Base-by-base conservation (phyloP, 345 rosid genomes). In the Fremontodendron californicum region DNA sequence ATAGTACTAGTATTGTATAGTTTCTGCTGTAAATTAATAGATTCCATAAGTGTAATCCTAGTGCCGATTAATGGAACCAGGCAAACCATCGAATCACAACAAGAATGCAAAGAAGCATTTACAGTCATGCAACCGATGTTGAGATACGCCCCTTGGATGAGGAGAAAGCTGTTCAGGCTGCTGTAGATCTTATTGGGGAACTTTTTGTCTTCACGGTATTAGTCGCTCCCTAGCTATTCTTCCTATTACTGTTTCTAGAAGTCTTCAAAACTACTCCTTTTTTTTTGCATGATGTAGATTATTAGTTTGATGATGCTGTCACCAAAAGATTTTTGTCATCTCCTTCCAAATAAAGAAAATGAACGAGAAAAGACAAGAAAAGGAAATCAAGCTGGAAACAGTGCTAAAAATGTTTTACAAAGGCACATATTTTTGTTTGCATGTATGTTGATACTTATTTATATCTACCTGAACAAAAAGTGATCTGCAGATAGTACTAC, bases 111-210 rank as follows among this genome's bases (percentile, higher is more conserved):
- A 88, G 98, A 81, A 61, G 94, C 40, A 78, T 91, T 64, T 87
- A 93, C 82, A 71, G 95, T 29, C 99, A 93, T 75, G 92, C 95
- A 4, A 96, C 92, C 27, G 89, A 91, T 81, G 96, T 84, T 42
- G 98, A 87, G 86, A 93, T 96, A 37, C 93, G 95, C 45, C 99
- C 98, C 74, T 76, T 96, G 86, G 82, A 96, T 71, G 97, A 96
- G 70, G 93, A 92, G 84, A 96, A 90, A 81, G 99, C 99, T 75
- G 95, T 96, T 65, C 98, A 93, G 87, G 97, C 92, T 84, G 99
- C 98, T 77, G 94, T 85, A 11, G 97, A 93, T 79, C 94, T 96
- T 52, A 87, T 90, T 25, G 98, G 98, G 15, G 98, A 96, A 75
- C 37, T 96, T 81, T 96, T 96, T 61, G 79, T 93, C 79, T 96